Percentiles rank a stretch among this genome's conserved stretches.
These are phyloP conservation scores for Pseudevernia furfuracea DNA, from an alignment of 495 filamentous ascomycete genomes.

Conservation along the genomic window DNA sequence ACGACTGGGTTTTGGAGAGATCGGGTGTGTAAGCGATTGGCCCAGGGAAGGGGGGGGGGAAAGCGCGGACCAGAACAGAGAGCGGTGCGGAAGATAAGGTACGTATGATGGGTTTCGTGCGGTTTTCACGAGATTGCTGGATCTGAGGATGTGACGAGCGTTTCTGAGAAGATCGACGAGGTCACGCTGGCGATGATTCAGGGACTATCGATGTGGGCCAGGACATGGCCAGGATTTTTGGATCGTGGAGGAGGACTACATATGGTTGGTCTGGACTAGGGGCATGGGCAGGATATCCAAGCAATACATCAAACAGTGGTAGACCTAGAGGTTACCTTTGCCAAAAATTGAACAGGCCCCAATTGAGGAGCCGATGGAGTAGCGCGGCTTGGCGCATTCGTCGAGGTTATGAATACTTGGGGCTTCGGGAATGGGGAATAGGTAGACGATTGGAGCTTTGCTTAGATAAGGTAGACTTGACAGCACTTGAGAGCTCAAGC, in stretches of 20 bases:
- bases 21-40: conserved; percentile 63
- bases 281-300: conserved; percentile 37
- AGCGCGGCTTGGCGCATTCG: too few relatives aligned
- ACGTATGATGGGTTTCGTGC: conserved; percentile 63
- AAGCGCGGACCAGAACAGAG: conserved; percentile 60
- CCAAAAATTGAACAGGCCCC: too few relatives aligned
- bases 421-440: too few relatives aligned
- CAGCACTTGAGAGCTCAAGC: too few relatives aligned
- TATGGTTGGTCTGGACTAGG: conserved; percentile 55
- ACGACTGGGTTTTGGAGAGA: conserved; percentile 83
- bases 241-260: conserved; percentile 71
- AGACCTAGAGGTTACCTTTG: conserved; percentile 30
- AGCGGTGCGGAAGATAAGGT: conserved; percentile 76
- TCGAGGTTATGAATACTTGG: too few relatives aligned
- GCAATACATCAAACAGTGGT: conserved; percentile 40
- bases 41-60: too few relatives aligned
- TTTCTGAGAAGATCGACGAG: conserved; percentile 67
- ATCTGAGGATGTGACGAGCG: conserved; percentile 63
- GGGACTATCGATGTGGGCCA: conserved; percentile 54
- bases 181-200: conserved; percentile 59
- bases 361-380: too few relatives aligned
- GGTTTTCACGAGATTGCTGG: conserved; percentile 53
- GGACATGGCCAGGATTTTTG: conserved; percentile 52
- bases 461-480: too few relatives aligned
- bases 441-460: too few relatives aligned